Percentiles rank a stretch among this genome's conserved stretches.
Evolutionary conservation across 306 rosid genomes (phyloP).

Genomic region (Gleditsia sinensis): DNA sequence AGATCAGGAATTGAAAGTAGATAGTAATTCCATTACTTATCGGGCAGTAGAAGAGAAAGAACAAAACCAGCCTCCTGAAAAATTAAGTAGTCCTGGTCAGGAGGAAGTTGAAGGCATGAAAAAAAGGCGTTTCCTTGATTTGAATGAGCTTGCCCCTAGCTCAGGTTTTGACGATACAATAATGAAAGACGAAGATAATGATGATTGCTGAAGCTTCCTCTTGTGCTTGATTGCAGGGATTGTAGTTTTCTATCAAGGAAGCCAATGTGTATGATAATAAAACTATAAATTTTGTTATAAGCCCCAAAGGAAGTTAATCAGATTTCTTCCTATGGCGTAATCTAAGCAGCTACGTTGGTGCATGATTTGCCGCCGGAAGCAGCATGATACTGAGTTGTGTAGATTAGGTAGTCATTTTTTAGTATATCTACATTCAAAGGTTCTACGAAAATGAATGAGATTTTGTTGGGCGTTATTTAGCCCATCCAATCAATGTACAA

Average conservation of each 20-base stretch:
- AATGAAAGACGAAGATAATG: slow-evolving; percentile 70
- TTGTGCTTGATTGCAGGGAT: slow-evolving; percentile 38
- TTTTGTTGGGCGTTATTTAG: slow-evolving; percentile 65
- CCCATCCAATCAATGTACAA: slow-evolving; percentile 79
- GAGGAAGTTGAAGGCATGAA: slow-evolving; percentile 71
- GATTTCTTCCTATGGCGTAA: slow-evolving; percentile 66
- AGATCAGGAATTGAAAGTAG: slow-evolving; percentile 67
- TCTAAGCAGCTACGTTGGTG: slow-evolving; percentile 62
- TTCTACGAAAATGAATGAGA: slow-evolving; percentile 62
- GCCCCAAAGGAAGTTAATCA: slow-evolving; percentile 58
- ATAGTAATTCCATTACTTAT: slow-evolving; percentile 49
- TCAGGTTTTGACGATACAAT: slow-evolving; percentile 82
- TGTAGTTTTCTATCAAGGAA: slow-evolving; percentile 43
- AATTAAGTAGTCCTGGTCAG: slow-evolving; percentile 64
- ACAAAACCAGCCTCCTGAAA: slow-evolving; percentile 68
- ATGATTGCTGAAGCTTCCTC: slow-evolving; percentile 64
- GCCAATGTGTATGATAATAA: slow-evolving; percentile 68
- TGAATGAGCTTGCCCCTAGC: slow-evolving; percentile 94
- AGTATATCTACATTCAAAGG: slow-evolving; percentile 64
- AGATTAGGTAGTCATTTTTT: slow-evolving; percentile 89
- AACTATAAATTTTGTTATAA: slow-evolving; percentile 77
- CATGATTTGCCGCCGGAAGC: slow-evolving; percentile 65
- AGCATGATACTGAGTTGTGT: slow-evolving; percentile 70
- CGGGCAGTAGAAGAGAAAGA: slow-evolving; percentile 53
- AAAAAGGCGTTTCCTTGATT: slow-evolving; percentile 86